Conservation (phyloP, 257 asterid genomes). For the Striga asiatica region DNA sequence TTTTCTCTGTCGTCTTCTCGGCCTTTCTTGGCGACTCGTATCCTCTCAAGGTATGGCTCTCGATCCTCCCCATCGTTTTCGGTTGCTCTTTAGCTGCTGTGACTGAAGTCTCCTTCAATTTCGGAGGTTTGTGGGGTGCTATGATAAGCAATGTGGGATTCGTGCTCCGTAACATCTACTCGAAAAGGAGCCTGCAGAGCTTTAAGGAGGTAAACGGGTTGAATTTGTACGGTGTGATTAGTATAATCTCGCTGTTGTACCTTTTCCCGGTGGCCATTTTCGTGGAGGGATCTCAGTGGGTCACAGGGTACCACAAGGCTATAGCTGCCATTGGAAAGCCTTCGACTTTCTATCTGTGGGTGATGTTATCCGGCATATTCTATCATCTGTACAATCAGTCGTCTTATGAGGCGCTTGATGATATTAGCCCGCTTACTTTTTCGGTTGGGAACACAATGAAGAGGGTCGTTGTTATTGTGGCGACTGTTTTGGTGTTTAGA, state of each 20-base stretch:
- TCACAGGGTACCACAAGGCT: constrained; percentile 74
- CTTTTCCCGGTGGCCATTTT: constrained; percentile 76
- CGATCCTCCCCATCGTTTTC: constrained; percentile 81
- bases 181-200: constrained; percentile 78
- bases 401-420: constrained; percentile 90
- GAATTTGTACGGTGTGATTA: constrained; percentile 83
- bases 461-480: constrained; percentile 89
- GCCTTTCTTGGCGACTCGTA: constrained; percentile 74
- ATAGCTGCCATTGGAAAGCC: constrained; percentile 49
- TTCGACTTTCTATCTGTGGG: constrained; percentile 67
- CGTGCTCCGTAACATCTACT: constrained; percentile 77
- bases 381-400: constrained; percentile 90
- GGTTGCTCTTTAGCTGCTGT: constrained; percentile 97
- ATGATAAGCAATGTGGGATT: constrained; percentile 89
- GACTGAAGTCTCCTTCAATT: constrained; percentile 86
- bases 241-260: constrained; percentile 60
- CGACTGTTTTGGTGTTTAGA: constrained; percentile 82
- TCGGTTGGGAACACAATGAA: constrained; percentile 95
- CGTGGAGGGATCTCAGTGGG: constrained; percentile 97
- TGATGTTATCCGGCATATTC: constrained; percentile 67
- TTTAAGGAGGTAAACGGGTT: constrained; percentile 86
- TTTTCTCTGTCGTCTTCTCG: constrained; percentile 71
- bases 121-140: constrained; percentile 77
- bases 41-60: constrained; percentile 78
- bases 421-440: constrained; percentile 83